Base-by-base conservation (phyloP, 768 basidiomycete genomes). In the Terana coerulea region DNA sequence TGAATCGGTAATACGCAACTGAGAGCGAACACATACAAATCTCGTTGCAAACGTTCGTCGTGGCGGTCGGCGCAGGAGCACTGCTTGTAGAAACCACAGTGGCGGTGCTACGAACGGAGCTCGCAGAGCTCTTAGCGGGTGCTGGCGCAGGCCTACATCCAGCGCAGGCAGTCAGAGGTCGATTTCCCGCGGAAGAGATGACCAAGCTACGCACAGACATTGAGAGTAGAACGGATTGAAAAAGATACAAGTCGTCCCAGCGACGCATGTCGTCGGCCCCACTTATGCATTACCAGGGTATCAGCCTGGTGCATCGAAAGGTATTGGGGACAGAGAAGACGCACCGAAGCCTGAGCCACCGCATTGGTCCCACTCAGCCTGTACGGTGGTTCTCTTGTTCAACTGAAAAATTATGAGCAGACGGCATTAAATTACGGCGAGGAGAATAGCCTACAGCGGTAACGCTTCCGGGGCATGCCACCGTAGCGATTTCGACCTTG, bases 151-250 rank as follows among this genome's bases (percentile, higher is more conserved):
- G 30, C 22, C 30, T 28, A 51, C 5, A 21, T 17, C 15, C 5
- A 22, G 14, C 29, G 3, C 19, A 14, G 22, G 26, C 2, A 15
- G n/a, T 34, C 17, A 19, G 31, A n/a, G 5, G 9, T n/a, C 12
- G 30, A 30, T n/a, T 21, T 19, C n/a, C n/a, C n/a, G n/a, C n/a
- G n/a, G 24, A 39, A 15, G 10, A 26, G 10, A 8, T 42, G 14
- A 31, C 15, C 36, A 45, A n/a, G 31, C 7, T 1, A 2, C 33
- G 40, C 42, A 39, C 24, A 55, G 22, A 46, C 54, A 55, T 40
- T 55, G 54, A 26, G 54, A 55, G 43, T 51, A 55, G 30, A 46
- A 55, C 5, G 3, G 12, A 44, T 45, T 55, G 29, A 31, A 41
- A 8, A 26, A 41, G 12, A 22, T 44, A 29, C 54, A 55, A 15